Percentiles rank a stretch among this genome's conserved stretches.
Evolutionary conservation across 73 alveolate genomes (phyloP).

Genomic region (Blepharisma stoltei): DNA sequence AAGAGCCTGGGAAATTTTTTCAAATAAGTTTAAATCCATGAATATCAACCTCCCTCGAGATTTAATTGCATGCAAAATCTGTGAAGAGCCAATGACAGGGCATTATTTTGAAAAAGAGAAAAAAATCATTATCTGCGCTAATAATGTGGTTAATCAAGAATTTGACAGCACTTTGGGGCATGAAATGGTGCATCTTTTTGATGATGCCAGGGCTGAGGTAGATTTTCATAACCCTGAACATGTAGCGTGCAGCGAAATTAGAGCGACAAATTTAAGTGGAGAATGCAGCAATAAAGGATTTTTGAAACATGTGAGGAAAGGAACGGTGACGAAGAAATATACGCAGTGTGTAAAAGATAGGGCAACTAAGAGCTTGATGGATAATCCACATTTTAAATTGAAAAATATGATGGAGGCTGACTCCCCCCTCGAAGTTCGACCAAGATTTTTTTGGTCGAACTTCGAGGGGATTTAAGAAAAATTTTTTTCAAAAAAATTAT

Average conservation of each 20-base stretch:
- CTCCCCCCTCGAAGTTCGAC: too few species aligned
- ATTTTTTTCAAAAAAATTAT: too few species aligned
- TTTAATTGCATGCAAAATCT: conserved; percentile 25
- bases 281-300: not conserved
- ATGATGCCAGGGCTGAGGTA: conserved; percentile 24
- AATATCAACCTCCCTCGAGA: not conserved
- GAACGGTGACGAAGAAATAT: not conserved
- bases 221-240: not conserved
- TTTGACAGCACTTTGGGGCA: not conserved
- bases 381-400: too few species aligned
- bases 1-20: not conserved
- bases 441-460: too few species aligned
- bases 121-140: conserved; percentile 27
- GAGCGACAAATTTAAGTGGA: conserved; percentile 15
- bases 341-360: not conserved
- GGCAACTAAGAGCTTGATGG: not conserved
- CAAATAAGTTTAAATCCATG: not conserved
- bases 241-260: conserved; percentile 8
- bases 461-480: too few species aligned
- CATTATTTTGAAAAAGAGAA: not conserved
- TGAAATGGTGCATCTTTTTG: conserved; percentile 22
- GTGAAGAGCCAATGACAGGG: conserved; percentile 5
- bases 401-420: too few species aligned
- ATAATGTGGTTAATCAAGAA: not conserved
- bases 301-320: not conserved